Evolutionary conservation across 768 basidiomycete genomes (phyloP), one percentile per base, ranked within the genome.

Genomic region (Russula griseocarnosa): DNA sequence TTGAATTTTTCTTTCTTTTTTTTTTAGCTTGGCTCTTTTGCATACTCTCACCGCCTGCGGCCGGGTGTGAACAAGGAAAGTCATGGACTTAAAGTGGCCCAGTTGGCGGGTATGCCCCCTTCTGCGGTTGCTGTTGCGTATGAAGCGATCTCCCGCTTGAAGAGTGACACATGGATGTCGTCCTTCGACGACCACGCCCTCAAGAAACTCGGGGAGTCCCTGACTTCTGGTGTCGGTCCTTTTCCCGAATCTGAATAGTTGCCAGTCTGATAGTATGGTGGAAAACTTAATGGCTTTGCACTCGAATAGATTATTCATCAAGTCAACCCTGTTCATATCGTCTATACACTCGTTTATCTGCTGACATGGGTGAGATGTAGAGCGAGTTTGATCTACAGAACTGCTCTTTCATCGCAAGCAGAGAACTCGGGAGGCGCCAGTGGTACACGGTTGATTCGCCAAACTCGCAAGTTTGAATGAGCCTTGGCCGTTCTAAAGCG

Each of bases 31-130:
- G 83, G 80, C 13, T 84, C 83, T 61, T 95, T 96, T 73, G 77
- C 89, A 0, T 98, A 95, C 72, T 87, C 90, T 9, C 92, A 97
- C 71, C 82, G 82, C 36, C 75, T 98, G 46, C 77, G 79, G 52
- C 87, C 88, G 5, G 95, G 95, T 0, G 85, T 98, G 58, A 98
- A 95, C 73, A 82, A 86, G 60, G 84, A 95, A 68, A 95, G 94
- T 57, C 95, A 97, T 71, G 95, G 91, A 0, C 74, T 97, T 59
- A 92, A 92, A 72, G 92, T 95, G 32, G 95, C 95, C 11, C 83
- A 87, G 52, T 75, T 96, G 14, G 94, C 93, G 20, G 92, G 93
- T 13, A 83, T 97, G 77, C 94, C 94, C 0, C 64, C 76, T 10
- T 71, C 79, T 8, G 86, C 83, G 1, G 74, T 94, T 62, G 69